These are phyloP conservation scores for Epichloe uncinata DNA, from an alignment of 2,329 filamentous ascomycete genomes.

Conservation along the genomic window DNA sequence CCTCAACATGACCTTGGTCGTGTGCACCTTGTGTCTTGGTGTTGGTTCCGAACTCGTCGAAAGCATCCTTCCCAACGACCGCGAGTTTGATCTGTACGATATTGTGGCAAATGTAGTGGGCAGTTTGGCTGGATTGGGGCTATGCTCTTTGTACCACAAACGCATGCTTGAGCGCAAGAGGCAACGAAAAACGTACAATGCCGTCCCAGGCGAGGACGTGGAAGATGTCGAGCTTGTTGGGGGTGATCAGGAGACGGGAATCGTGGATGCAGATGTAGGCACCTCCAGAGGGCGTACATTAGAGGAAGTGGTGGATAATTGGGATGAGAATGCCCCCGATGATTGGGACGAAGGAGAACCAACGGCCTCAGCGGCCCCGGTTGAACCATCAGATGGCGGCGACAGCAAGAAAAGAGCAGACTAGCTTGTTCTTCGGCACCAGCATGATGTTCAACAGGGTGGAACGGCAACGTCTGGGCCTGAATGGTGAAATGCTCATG, in stretches of 20 bases:
- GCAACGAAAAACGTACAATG: conserved; percentile 56
- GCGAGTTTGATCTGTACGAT: conserved; percentile 64
- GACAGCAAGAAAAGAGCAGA: conserved; percentile 22
- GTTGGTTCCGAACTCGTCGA: conserved; percentile 67
- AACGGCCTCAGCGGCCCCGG: conserved; percentile 7
- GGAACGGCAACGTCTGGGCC: background rate
- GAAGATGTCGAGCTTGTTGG: conserved; percentile 74
- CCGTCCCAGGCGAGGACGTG: conserved; percentile 50
- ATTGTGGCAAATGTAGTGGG: conserved; percentile 80
- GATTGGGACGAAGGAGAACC: conserved; percentile 40
- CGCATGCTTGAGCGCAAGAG: conserved; percentile 87
- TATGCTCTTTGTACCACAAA: conserved; percentile 87
- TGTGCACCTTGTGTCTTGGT: conserved; percentile 61
- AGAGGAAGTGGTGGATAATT: conserved; percentile 80
- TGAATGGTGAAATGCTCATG: background rate
- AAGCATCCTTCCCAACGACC: conserved; percentile 58
- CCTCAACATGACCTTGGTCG: conserved; percentile 67
- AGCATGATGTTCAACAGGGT: background rate
- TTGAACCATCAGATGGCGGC: conserved; percentile 15
- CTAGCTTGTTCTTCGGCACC: conserved; percentile 7
- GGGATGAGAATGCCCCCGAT: conserved; percentile 70
- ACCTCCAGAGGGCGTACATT: conserved; percentile 28
- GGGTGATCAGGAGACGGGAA: conserved; percentile 53
- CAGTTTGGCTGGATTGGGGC: conserved; percentile 53
- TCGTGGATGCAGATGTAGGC: conserved; percentile 25